phyloP scores from a whole-genome alignment of 768 basidiomycete genomes.

The Arthromyces matolae region DNA sequence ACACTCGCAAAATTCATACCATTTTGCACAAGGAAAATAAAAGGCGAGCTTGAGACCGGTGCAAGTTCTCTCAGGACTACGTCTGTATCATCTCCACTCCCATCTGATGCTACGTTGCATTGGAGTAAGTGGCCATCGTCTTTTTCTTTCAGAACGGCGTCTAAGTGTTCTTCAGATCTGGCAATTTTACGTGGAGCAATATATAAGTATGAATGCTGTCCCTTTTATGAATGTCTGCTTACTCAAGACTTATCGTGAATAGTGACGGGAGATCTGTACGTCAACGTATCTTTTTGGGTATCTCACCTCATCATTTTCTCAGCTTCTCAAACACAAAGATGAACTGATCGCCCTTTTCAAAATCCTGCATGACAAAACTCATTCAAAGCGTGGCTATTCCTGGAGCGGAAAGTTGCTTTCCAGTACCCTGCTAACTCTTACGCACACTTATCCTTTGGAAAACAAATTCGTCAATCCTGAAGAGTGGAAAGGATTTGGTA shows the following conservation, averaged over 20 bases:
- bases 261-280: constrained; percentile 63
- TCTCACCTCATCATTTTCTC: constrained; percentile 4
- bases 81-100: constrained; percentile 60
- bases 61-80: constrained; percentile 75
- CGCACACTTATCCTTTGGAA: constrained; percentile 78
- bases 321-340: constrained; percentile 65
- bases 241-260: constrained; percentile 1
- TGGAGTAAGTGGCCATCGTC: constrained; percentile 57
- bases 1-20: constrained; percentile 77
- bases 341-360: constrained; percentile 58
- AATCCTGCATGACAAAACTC: constrained; percentile 64
- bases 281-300: not conserved
- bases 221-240: not conserved
- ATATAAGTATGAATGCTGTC: constrained; percentile 54
- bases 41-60: constrained; percentile 77
- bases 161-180: constrained; percentile 44
- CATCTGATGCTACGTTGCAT: constrained; percentile 82
- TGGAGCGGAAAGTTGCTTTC: constrained; percentile 78
- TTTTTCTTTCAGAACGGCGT: not conserved
- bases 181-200: constrained; percentile 78
- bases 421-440: constrained; percentile 67
- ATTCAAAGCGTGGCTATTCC: constrained; percentile 78
- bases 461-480: constrained; percentile 77
- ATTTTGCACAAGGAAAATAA: constrained; percentile 67
- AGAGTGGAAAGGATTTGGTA: constrained; percentile 73